These are phyloP conservation scores for Carnegiea gigantea DNA, from an alignment of 179 eudicot species.

Conservation along the genomic window DNA sequence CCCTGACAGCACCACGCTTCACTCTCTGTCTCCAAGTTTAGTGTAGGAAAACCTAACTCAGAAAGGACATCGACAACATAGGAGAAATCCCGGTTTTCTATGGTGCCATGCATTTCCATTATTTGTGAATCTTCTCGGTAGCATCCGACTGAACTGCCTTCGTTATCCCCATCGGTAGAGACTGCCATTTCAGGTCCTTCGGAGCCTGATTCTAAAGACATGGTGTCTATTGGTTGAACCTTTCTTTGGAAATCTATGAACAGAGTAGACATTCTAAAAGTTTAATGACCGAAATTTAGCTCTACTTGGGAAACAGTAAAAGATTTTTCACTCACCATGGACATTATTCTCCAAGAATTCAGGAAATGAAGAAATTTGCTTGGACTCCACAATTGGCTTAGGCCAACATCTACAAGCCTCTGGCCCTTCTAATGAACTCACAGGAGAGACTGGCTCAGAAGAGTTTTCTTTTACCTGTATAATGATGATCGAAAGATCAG, in stretches of 20 bases:
- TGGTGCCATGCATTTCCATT: constrained; percentile 11
- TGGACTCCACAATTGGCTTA: constrained; percentile 9
- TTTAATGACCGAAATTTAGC: constrained; percentile 2
- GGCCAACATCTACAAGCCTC: constrained; percentile 25
- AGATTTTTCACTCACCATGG: constrained; percentile 29
- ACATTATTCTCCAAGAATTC: constrained; percentile 11
- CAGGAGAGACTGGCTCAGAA: constrained; percentile 34
- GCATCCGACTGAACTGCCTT: constrained; percentile 18
- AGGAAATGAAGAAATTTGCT: constrained; percentile 15
- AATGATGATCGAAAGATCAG: constrained; percentile 7
- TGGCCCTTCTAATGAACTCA: constrained; percentile 40
- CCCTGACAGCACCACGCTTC: constrained; percentile 19
- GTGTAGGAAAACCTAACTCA: constrained; percentile 26
- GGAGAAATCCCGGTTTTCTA: constrained; percentile 31
- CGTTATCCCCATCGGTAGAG: constrained; percentile 32
- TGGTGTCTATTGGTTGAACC: constrained; percentile 23
- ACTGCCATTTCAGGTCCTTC: constrained; percentile 33
- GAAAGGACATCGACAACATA: constrained; percentile 37
- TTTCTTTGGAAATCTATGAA: constrained; percentile 28
- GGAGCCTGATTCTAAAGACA: constrained; percentile 31
- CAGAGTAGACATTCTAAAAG: neutral
- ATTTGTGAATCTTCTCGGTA: constrained; percentile 28
- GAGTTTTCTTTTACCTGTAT: constrained; percentile 26
- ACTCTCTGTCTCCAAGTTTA: constrained; percentile 27
- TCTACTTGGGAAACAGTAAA: neutral